These are phyloP conservation scores for Talaromyces amestolkiae DNA, from an alignment of 2,329 filamentous ascomycete species.

Conservation along the genomic window DNA sequence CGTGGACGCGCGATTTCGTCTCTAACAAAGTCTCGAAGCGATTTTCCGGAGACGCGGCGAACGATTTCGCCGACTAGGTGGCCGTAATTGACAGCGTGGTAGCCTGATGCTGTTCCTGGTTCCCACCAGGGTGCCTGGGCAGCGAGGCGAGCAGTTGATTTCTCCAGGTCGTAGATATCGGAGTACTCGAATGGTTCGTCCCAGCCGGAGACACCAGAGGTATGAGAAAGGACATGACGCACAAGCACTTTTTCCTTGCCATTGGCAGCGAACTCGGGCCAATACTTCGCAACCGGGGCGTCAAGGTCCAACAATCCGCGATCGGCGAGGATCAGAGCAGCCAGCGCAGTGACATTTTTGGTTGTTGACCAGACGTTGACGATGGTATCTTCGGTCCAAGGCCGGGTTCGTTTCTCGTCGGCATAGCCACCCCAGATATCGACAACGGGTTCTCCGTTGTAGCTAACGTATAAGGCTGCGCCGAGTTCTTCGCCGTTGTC, in stretches of 20 bases:
- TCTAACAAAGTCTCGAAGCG: conserved; percentile 44
- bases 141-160: conserved; percentile 36
- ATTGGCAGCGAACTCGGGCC: conserved; percentile 48
- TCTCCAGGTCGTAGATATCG: conserved; percentile 35
- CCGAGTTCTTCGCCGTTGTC: conserved; percentile 44
- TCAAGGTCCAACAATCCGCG: conserved; percentile 39
- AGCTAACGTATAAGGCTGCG: conserved; percentile 44
- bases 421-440: conserved; percentile 48
- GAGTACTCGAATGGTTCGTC: conserved; percentile 31
- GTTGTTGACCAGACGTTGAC: conserved; percentile 42
- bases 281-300: conserved; percentile 43
- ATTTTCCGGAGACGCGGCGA: conserved; percentile 40
- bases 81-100: conserved; percentile 44
- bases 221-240: conserved; percentile 44
- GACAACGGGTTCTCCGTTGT: conserved; percentile 43
- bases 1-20: conserved; percentile 46
- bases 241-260: conserved; percentile 44
- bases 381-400: conserved; percentile 45
- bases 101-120: conserved; percentile 45
- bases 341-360: conserved; percentile 41
- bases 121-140: conserved; percentile 46
- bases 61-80: conserved; percentile 47
- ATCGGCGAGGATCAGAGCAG: conserved; percentile 41
- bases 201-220: conserved; percentile 37
- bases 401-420: conserved; percentile 29